These are phyloP conservation scores for Jatropha multifida DNA, from an alignment of 441 rosid species.

Conservation along the genomic window DNA sequence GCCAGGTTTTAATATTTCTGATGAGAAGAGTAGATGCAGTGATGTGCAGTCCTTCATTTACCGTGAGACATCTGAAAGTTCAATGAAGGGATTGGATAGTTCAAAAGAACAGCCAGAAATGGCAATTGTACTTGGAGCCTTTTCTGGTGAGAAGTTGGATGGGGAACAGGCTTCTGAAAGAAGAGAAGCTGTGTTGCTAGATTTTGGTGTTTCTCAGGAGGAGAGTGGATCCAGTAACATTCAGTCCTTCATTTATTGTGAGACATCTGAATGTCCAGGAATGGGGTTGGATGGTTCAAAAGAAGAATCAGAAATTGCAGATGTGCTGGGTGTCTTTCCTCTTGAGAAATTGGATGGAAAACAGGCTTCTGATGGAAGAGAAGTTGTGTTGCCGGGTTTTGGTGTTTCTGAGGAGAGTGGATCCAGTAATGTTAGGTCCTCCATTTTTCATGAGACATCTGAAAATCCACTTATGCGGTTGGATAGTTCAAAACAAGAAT, in stretches of 20 bases:
- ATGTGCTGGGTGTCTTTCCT: conserved; percentile 28
- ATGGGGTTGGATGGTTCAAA: background rate
- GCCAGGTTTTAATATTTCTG: conserved; percentile 18
- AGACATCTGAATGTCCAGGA: background rate
- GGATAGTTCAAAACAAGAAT: conserved; percentile 32
- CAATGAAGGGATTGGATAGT: no score
- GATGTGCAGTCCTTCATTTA: background rate
- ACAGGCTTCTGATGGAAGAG: conserved; percentile 24
- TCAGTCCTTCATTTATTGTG: no score
- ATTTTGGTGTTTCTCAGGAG: conserved; percentile 16
- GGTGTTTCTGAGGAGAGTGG: conserved; percentile 25
- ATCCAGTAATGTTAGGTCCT: conserved; percentile 31
- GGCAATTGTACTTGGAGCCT: conserved; percentile 29
- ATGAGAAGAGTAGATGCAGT: conserved; percentile 13
- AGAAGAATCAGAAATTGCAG: conserved; percentile 13
- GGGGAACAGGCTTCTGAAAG: conserved; percentile 25
- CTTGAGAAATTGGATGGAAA: conserved; percentile 27
- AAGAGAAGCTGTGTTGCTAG: conserved; percentile 25
- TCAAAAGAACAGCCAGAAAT: conserved; percentile 1
- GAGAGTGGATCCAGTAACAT: background rate
- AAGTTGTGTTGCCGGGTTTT: conserved; percentile 22
- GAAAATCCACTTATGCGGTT: conserved; percentile 28
- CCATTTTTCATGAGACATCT: conserved; percentile 34
- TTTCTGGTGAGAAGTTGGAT: conserved; percentile 22
- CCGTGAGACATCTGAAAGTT: no score